A percentile compares a stretch with the other conserved stretches of the same genome.
Evolutionary conservation across 495 filamentous ascomycete species (phyloP).

Genomic region (Thozetella sp.): DNA sequence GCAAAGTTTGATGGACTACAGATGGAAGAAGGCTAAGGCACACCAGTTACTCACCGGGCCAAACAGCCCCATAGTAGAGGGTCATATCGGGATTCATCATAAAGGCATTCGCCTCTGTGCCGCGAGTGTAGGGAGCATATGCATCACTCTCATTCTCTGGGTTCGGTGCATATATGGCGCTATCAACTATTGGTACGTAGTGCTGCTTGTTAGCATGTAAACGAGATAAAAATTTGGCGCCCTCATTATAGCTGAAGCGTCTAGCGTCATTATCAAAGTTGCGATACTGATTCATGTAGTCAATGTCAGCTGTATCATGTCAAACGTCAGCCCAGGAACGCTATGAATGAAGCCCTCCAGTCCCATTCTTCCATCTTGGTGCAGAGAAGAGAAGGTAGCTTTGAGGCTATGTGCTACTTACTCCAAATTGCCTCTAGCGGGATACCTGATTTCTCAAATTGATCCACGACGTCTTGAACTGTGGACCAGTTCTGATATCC

Average conservation of each 20-base stretch:
- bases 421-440: slow-evolving; percentile 83
- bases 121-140: slow-evolving; percentile 69
- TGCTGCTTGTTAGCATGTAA: slow-evolving; percentile 72
- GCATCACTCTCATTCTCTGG: slow-evolving; percentile 71
- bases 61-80: slow-evolving; percentile 79
- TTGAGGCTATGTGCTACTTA: slow-evolving; percentile 14
- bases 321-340: too few relatives aligned
- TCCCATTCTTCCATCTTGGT: too few relatives aligned
- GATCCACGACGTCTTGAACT: slow-evolving; percentile 75
- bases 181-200: slow-evolving; percentile 84
- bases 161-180: slow-evolving; percentile 78
- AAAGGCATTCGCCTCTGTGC: slow-evolving; percentile 66
- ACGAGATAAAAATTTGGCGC: slow-evolving; percentile 63
- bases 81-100: slow-evolving; percentile 68
- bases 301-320: slow-evolving; percentile 71
- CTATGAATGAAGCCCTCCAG: too few relatives aligned
- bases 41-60: too few relatives aligned
- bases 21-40: too few relatives aligned
- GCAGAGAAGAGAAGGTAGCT: too few relatives aligned
- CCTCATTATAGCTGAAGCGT: slow-evolving; percentile 64
- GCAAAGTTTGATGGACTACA: too few relatives aligned
- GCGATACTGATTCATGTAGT: slow-evolving; percentile 71
- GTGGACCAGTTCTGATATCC: slow-evolving; percentile 78
- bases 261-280: slow-evolving; percentile 77
- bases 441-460: slow-evolving; percentile 71